Conservation (phyloP, 768 basidiomycete genomes). For the Pleurotus salmoneostramineus region DNA sequence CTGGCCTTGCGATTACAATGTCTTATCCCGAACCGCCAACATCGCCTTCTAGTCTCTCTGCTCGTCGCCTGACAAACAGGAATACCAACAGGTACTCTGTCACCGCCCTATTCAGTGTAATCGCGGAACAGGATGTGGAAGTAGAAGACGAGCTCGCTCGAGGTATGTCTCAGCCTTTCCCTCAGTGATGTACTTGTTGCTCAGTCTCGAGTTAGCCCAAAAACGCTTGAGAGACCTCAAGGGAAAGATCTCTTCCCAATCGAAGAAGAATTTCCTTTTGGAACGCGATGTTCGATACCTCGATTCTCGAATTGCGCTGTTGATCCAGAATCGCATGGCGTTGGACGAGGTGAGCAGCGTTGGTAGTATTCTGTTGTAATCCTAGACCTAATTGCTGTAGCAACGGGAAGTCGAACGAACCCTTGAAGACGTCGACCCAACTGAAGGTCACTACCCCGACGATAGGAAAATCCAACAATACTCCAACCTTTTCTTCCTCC, state of each 20-base stretch:
- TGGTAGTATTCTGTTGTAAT: too few relatives aligned
- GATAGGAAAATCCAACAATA: constrained; percentile 95
- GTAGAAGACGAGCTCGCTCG: constrained; percentile 95
- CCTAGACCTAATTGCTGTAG: constrained; percentile 30
- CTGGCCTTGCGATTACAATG: constrained; percentile 40
- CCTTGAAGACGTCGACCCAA: constrained; percentile 92
- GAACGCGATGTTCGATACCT: constrained; percentile 98
- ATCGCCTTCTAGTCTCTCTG: constrained; percentile 63
- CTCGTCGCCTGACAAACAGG: constrained; percentile 80
- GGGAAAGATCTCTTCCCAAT: constrained; percentile 94
- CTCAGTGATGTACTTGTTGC: constrained; percentile 3
- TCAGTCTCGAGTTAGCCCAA: constrained; percentile 60
- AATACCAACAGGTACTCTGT: constrained; percentile 97
- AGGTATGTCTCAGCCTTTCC: constrained; percentile 48
- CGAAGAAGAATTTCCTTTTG: constrained; percentile 99
- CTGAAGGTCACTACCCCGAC: constrained; percentile 90
- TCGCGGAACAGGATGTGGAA: constrained; percentile 97
- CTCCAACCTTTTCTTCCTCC: constrained; percentile 97
- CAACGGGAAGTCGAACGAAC: constrained; percentile 95
- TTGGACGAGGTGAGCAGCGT: constrained; percentile 73
- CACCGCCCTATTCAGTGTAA: constrained; percentile 94
- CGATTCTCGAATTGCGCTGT: constrained; percentile 92
- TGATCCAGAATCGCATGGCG: constrained; percentile 98
- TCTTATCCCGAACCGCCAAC: constrained; percentile 58
- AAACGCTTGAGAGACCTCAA: constrained; percentile 96